These are phyloP conservation scores for Tricholoma bakamatsutake DNA, from an alignment of 768 basidiomycete genomes.

Conservation along the genomic window DNA sequence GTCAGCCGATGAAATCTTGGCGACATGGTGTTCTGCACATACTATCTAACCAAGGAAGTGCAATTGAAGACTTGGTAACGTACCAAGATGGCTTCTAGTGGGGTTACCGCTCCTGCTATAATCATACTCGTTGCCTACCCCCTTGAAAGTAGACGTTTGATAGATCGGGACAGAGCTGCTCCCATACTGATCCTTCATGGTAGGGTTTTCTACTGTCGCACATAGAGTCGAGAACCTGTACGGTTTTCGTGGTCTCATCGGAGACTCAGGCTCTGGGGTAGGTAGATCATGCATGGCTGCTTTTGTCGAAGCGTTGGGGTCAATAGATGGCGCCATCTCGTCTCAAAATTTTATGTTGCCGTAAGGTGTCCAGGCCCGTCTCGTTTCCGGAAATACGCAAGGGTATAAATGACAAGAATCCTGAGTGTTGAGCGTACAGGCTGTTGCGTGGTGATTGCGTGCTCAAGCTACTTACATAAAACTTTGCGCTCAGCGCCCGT, in stretches of 20 bases:
- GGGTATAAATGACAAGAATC: constrained; percentile 3
- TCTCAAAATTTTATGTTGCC: constrained; percentile 2
- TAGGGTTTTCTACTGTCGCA: constrained; percentile 87
- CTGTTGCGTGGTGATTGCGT: constrained; percentile 19
- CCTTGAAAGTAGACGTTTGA: constrained; percentile 98
- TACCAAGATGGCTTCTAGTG: constrained; percentile 91
- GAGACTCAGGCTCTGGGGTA: constrained; percentile 80
- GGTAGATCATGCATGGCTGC: constrained; percentile 49
- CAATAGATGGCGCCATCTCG: constrained; percentile 33
- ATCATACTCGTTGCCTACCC: constrained; percentile 83
- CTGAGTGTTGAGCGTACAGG: constrained; percentile 3
- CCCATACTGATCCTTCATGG: constrained; percentile 93
- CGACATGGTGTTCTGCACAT: constrained; percentile 85
- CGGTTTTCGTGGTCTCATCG: constrained; percentile 58
- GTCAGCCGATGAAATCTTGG: constrained; percentile 89
- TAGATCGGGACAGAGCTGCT: constrained; percentile 96
- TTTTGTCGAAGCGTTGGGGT: constrained; percentile 28
- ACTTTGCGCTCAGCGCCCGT: too few relatives aligned
- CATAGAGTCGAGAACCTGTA: constrained; percentile 90
- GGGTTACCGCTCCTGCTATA: constrained; percentile 96
- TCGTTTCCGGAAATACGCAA: constrained; percentile 1
- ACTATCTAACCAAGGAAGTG: constrained; percentile 3
- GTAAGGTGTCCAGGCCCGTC: not conserved
- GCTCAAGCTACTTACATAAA: constrained; percentile 13
- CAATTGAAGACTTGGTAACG: constrained; percentile 12